These are phyloP conservation scores for Triangularia verruculosa DNA, from an alignment of 2,329 filamentous ascomycete species.

Conservation along the genomic window DNA sequence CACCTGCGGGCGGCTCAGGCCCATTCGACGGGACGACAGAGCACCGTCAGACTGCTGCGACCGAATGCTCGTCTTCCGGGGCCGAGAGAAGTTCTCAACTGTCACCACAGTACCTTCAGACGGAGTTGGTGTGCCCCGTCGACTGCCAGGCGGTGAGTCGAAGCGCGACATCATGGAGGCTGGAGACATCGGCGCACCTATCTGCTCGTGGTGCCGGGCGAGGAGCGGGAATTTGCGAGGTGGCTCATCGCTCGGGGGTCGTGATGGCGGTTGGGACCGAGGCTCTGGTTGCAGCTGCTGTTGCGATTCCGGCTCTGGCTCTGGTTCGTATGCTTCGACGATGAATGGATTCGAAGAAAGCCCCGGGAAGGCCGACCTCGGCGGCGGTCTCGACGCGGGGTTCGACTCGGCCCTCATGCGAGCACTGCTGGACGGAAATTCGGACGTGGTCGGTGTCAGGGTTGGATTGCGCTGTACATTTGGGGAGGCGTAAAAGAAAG, in stretches of 20 bases:
- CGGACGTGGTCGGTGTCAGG: slow-evolving; percentile 20
- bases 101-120: slow-evolving; percentile 38
- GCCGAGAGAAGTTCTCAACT: slow-evolving; percentile 54
- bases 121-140: slow-evolving; percentile 22
- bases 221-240: slow-evolving; percentile 26
- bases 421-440: slow-evolving; percentile 16
- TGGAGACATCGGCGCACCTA: slow-evolving; percentile 22
- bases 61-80: slow-evolving; percentile 49
- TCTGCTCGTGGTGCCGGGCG: slow-evolving; percentile 22
- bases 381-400: slow-evolving; percentile 24
- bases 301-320: slow-evolving; percentile 11
- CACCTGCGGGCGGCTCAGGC: slow-evolving; percentile 22
- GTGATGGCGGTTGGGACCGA: slow-evolving; percentile 9
- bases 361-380: slow-evolving; percentile 31
- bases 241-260: neutral
- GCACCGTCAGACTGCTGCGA: slow-evolving; percentile 25
- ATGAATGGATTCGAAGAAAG: slow-evolving; percentile 35
- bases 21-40: slow-evolving; percentile 19
- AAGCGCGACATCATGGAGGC: slow-evolving; percentile 23
- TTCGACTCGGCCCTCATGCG: slow-evolving; percentile 24
- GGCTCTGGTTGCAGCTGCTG: neutral
- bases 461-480: slow-evolving; percentile 29
- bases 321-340: slow-evolving; percentile 27
- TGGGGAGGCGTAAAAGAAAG: slow-evolving; percentile 32
- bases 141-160: slow-evolving; percentile 33